Conservation (phyloP, 2,329 filamentous ascomycete genomes). For the Trichoderma lentiforme region DNA sequence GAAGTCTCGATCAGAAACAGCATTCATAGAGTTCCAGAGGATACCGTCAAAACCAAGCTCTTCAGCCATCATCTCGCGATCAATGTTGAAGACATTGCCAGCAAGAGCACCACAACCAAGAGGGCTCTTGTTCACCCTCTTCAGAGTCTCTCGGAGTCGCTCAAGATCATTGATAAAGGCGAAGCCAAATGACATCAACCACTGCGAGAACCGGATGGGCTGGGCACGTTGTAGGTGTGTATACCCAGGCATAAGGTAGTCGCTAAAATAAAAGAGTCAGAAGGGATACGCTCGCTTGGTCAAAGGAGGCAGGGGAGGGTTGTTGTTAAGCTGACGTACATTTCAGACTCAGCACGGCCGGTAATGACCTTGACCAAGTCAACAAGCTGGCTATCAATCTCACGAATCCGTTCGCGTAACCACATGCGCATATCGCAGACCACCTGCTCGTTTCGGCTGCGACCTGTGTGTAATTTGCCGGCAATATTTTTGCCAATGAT, state of each 20-base stretch:
- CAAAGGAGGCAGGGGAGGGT: neutral
- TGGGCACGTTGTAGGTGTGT: conserved; percentile 81
- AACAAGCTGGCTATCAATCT: conserved; percentile 65
- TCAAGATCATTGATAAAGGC: neutral
- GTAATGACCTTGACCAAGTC: conserved; percentile 68
- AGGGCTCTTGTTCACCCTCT: conserved; percentile 68
- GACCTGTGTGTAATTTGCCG: conserved; percentile 85
- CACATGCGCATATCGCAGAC: conserved; percentile 88
- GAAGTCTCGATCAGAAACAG: conserved; percentile 76
- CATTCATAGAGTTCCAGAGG: conserved; percentile 73
- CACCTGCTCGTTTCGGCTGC: conserved; percentile 87
- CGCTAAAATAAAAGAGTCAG: conserved; percentile 27
- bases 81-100: conserved; percentile 79
- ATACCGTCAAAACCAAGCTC: conserved; percentile 78
- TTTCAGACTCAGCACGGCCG: conserved; percentile 67
- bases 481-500: conserved; percentile 81
- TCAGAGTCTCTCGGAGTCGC: conserved; percentile 34
- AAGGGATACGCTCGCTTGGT: neutral
- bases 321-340: conserved; percentile 31
- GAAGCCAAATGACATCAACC: conserved; percentile 37
- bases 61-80: conserved; percentile 70
- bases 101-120: conserved; percentile 76
- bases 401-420: conserved; percentile 64
- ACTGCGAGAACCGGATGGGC: conserved; percentile 79
- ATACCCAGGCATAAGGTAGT: conserved; percentile 81